Conservation (phyloP, 495 filamentous ascomycete genomes). For the Pyrenula aspistea region DNA sequence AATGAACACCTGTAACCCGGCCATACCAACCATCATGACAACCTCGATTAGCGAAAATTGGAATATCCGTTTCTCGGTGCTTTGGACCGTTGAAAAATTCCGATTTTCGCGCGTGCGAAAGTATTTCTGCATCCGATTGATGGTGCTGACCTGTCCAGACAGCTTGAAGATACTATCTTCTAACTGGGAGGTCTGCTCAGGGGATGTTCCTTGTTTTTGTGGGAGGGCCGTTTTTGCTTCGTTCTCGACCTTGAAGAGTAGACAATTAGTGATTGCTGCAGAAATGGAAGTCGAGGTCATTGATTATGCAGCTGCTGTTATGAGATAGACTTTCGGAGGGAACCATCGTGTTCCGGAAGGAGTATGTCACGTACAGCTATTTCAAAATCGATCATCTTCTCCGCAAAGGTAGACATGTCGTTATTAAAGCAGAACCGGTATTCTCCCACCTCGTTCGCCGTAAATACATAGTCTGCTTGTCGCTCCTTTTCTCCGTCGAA, state of each 20-base stretch:
- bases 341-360: conserved; percentile 3
- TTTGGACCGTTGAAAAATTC: conserved; percentile 95
- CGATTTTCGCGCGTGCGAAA: conserved; percentile 98
- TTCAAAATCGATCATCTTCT: conserved; percentile 98
- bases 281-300: not conserved
- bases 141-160: conserved; percentile 86
- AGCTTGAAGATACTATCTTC: conserved; percentile 96
- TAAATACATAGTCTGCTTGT: conserved; percentile 97
- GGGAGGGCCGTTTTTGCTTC: conserved; percentile 72
- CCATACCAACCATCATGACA: conserved; percentile 90
- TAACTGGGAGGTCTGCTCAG: conserved; percentile 82
- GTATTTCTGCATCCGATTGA: conserved; percentile 96
- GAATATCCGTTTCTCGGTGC: conserved; percentile 89
- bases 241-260: conserved; percentile 70
- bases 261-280: conserved; percentile 5
- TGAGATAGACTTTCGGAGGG: not conserved
- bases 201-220: conserved; percentile 77
- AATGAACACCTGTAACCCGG: conserved; percentile 91
- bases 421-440: conserved; percentile 98
- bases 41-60: conserved; percentile 94
- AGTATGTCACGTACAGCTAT: conserved; percentile 72
- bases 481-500: conserved; percentile 84
- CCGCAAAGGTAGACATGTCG: conserved; percentile 92
- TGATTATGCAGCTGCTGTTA: too few relatives aligned
- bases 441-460: conserved; percentile 82